Conservation (phyloP, 2,329 filamentous ascomycete species). For the Bipolaris zeicola region DNA sequence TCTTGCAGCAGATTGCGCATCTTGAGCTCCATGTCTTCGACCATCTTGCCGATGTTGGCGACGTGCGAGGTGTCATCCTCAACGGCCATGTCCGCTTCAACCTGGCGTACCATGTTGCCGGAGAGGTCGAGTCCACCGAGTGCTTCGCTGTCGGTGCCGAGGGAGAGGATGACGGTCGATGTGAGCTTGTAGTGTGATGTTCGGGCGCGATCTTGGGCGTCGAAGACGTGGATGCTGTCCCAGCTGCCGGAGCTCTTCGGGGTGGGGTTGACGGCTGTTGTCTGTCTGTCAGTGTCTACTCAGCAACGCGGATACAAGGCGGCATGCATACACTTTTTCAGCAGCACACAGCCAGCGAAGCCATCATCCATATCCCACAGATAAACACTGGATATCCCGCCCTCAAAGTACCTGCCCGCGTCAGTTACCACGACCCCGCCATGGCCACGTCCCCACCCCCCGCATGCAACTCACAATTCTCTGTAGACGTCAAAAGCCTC, state of each 20-base stretch:
- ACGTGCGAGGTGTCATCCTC: constrained; percentile 93
- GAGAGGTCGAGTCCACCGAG: constrained; percentile 89
- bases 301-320: background rate
- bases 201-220: constrained; percentile 89
- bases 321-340: constrained; percentile 80
- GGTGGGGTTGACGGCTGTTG: constrained; percentile 67
- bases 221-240: constrained; percentile 99
- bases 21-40: constrained; percentile 99
- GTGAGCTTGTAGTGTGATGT: constrained; percentile 97
- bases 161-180: constrained; percentile 90
- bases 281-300: constrained; percentile 19
- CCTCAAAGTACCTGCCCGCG: constrained; percentile 77
- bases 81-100: constrained; percentile 88
- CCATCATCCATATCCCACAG: constrained; percentile 98
- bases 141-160: constrained; percentile 70
- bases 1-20: constrained; percentile 98
- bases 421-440: constrained; percentile 24
- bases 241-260: constrained; percentile 78
- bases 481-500: constrained; percentile 97
- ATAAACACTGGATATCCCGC: constrained; percentile 93
- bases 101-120: constrained; percentile 97
- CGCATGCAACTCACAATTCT: constrained; percentile 66
- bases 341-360: constrained; percentile 90
- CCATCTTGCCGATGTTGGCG: constrained; percentile 85
- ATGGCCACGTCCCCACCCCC: background rate